Evolutionary conservation across 2,329 filamentous ascomycete species (phyloP).

Genomic region (Colletotrichum navitas): DNA sequence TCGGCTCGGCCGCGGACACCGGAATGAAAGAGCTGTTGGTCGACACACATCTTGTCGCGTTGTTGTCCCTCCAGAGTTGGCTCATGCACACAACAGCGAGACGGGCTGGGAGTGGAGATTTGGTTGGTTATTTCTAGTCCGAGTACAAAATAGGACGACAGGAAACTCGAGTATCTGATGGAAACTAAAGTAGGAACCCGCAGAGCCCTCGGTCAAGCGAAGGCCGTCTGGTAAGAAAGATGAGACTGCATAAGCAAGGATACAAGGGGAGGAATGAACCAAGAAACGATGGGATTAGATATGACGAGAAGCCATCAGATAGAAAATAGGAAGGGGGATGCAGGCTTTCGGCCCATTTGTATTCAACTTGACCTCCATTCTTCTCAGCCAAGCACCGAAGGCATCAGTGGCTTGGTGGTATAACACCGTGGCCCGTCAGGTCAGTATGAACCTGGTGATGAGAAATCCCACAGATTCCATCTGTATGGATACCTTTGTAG

Average conservation of each 20-base stretch:
- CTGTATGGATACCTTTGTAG: slow-evolving; percentile 11
- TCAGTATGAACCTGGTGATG: slow-evolving; percentile 26
- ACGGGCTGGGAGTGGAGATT: rapidly evolving
- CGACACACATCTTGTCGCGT: neutral
- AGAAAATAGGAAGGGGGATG: too few relatives aligned
- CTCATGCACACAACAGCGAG: neutral
- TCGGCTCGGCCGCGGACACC: neutral
- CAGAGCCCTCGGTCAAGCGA: neutral
- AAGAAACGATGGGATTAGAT: neutral
- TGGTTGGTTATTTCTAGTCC: neutral
- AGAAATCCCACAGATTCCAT: slow-evolving; percentile 11
- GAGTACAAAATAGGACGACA: too few relatives aligned
- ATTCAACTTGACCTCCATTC: neutral
- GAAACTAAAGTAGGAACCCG: neutral
- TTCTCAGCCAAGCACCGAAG: slow-evolving; percentile 12
- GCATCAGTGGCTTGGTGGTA: slow-evolving; percentile 20
- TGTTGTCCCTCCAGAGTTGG: neutral
- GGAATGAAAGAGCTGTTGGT: neutral
- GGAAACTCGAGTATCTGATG: neutral
- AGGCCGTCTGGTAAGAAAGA: neutral
- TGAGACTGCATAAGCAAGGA: too few relatives aligned
- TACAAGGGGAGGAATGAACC: neutral
- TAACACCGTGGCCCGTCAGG: slow-evolving; percentile 16
- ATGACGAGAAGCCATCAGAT: neutral
- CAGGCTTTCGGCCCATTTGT: slow-evolving; percentile 2